A percentile compares a stretch with the other conserved stretches of the same genome.
These are phyloP conservation scores for Mycena filopes DNA, from an alignment of 768 basidiomycete genomes.

Conservation along the genomic window DNA sequence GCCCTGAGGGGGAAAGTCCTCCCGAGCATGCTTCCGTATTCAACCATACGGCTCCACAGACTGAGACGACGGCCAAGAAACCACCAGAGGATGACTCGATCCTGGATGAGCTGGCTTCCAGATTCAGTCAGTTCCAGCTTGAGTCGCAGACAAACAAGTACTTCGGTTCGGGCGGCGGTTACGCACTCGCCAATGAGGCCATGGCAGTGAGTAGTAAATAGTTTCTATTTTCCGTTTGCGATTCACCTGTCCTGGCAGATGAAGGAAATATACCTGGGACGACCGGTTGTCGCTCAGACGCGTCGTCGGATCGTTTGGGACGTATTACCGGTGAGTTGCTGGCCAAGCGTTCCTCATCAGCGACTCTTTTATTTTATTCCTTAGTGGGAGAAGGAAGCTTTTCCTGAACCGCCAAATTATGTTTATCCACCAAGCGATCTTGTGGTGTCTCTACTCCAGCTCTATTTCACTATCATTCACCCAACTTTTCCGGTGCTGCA, in stretches of 20 bases:
- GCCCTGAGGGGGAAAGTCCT: background rate
- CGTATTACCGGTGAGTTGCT: slow-evolving; percentile 12
- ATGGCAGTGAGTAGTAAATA: slow-evolving; percentile 12
- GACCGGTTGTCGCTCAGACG: background rate
- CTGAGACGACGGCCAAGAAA: background rate
- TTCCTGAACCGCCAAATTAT: slow-evolving; percentile 23
- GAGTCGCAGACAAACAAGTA: background rate
- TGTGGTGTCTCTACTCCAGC: slow-evolving; percentile 53
- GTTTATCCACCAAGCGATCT: slow-evolving; percentile 50
- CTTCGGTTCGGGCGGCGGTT: slow-evolving; percentile 18
- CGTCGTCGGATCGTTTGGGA: slow-evolving; percentile 15
- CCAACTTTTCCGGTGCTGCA: slow-evolving; percentile 54
- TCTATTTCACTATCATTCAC: slow-evolving; percentile 58
- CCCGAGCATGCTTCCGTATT: slow-evolving; percentile 13
- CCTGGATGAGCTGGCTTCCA: slow-evolving; percentile 15
- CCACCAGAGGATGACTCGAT: background rate
- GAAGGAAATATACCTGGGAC: slow-evolving; percentile 20
- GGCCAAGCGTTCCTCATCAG: background rate
- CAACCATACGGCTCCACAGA: slow-evolving; percentile 8
- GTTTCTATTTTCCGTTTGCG: background rate
- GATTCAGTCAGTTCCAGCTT: slow-evolving; percentile 9
- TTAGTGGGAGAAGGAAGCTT: slow-evolving; percentile 31
- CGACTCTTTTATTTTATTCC: background rate
- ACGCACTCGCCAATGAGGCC: slow-evolving; percentile 20
- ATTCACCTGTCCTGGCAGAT: background rate